Evolutionary conservation across 2,329 filamentous ascomycete genomes (phyloP), one percentile per base, ranked within the genome.

Genomic region (Periglandula ipomoeae): DNA sequence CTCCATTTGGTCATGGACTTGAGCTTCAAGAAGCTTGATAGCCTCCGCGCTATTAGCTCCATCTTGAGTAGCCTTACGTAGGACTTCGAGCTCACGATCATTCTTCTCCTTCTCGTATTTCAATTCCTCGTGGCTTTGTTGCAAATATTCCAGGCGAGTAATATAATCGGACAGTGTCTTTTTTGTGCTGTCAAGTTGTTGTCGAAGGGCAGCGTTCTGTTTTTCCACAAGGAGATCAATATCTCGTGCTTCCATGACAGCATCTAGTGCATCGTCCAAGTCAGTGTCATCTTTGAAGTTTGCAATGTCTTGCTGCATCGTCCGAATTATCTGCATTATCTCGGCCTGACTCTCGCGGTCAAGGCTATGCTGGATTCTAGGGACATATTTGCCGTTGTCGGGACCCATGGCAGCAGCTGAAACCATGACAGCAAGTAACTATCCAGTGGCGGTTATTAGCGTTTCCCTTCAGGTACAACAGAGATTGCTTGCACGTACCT

Each of bases 1-100:
- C 50, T 84, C 75, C 61, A 87, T 82, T 58, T 85, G 81, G 56
- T 88, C 80, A 37, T 77, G 76, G 22, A 84, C 69, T 55, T 76
- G 75, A 39, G 69, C 67, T 55, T 82, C 71, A 56, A 85, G 67
- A 51, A 73, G 65, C 65, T 70, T 70, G 53, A 80, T 73, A 44
- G 74, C 67, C 48, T 74, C 70, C 20, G 68, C 74, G 60, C 68
- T 77, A 63, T 69, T 70, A 63, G 70, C 66, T 60, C 79, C 68
- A 68, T 78, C 66, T 64, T 71, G 56, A 61, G 72, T 67, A 67
- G 78, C 64, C 57, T 73, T 69, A 55, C 70, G 61, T 46, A 76
- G 60, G 48, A 75, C 64, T 59, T 73, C 73, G 8, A 76, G 70
- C 60, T 79, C 74, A 27, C 72, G 67, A 48, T 78, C 72, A 38